These are phyloP conservation scores for Elymus sibiricus DNA, from an alignment of 176 grass and related monocot species.

Conservation along the genomic window DNA sequence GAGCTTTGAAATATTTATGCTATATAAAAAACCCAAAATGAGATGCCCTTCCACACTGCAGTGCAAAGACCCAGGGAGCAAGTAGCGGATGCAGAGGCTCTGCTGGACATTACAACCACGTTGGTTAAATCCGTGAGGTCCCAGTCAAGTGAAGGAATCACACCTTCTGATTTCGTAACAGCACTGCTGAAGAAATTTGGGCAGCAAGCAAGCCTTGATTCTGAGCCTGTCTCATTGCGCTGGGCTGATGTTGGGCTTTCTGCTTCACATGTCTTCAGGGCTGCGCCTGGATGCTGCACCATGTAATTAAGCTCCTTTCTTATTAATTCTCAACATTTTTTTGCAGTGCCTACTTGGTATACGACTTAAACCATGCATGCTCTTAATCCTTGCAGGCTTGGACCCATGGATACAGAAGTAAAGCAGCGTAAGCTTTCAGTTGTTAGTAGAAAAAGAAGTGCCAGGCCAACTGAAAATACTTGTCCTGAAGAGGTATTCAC, in stretches of 20 bases:
- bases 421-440: constrained; percentile 48
- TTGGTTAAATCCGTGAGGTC: constrained; percentile 80
- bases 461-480: constrained; percentile 64
- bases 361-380: not conserved
- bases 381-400: constrained; percentile 57
- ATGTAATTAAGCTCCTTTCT: constrained; percentile 56
- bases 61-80: constrained; percentile 95
- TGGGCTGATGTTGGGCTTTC: constrained; percentile 62
- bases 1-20: not conserved
- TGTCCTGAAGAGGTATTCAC: constrained; percentile 73
- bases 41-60: constrained; percentile 21
- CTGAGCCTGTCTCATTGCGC: constrained; percentile 37
- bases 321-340: not conserved
- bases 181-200: constrained; percentile 71
- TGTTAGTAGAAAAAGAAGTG: constrained; percentile 48
- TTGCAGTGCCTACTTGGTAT: not conserved
- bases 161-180: constrained; percentile 75
- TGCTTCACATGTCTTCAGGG: constrained; percentile 61
- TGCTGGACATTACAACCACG: constrained; percentile 77
- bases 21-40: not conserved
- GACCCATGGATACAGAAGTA: constrained; percentile 85
- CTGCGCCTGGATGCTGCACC: constrained; percentile 64
- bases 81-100: constrained; percentile 87
- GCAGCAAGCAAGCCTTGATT: constrained; percentile 37
- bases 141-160: constrained; percentile 78